Percentiles rank a stretch among this genome's conserved stretches.
Evolutionary conservation across 208 protist species (phyloP).

Genomic region (Phytomonas francai): DNA sequence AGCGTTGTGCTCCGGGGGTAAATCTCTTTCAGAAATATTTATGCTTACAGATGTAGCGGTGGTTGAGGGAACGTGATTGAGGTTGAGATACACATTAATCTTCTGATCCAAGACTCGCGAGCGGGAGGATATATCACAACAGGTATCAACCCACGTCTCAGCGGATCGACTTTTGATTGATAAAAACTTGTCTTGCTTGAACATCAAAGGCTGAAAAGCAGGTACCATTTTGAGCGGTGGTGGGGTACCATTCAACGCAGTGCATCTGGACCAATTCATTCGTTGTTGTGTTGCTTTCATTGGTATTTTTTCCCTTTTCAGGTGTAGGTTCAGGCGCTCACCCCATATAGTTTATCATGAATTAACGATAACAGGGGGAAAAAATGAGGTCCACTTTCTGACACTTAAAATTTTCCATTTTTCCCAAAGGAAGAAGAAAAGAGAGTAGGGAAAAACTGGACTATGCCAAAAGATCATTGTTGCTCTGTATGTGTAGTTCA

Average conservation of each 20-base stretch:
- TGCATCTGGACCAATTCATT: background rate
- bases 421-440: background rate
- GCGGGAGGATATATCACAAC: background rate
- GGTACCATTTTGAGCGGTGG: conserved; percentile 13
- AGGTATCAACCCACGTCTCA: conserved; percentile 27
- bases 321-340: background rate
- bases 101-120: conserved; percentile 11
- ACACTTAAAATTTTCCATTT: background rate
- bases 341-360: background rate
- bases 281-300: conserved; percentile 8
- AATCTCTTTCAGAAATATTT: background rate
- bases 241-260: background rate
- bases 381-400: background rate
- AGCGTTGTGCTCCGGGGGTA: background rate
- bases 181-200: conserved; percentile 67
- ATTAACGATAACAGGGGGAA: background rate
- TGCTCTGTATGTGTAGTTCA: background rate
- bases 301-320: background rate
- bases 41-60: background rate
- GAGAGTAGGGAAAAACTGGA: background rate
- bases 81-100: conserved; percentile 2
- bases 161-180: conserved; percentile 59
- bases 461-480: background rate
- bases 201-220: conserved; percentile 40
- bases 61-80: background rate